phyloP scores from a whole-genome alignment of 108 stramenopile genomes.

The Discostella pseudostelligera region DNA sequence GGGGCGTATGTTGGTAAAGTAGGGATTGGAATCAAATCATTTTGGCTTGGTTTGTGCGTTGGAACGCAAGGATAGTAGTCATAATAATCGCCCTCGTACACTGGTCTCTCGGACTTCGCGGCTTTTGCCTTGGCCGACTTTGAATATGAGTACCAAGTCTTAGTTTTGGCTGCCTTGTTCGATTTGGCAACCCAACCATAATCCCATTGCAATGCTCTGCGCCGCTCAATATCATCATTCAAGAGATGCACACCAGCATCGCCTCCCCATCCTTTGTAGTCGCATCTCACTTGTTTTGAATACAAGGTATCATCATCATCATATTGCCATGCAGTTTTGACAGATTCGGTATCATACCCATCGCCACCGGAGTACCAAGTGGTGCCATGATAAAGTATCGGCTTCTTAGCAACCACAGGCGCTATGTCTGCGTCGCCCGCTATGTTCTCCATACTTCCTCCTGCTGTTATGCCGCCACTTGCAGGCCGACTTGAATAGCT shows the following conservation, averaged over 20 bases:
- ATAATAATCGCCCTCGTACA: background rate
- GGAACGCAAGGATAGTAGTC: slow-evolving; percentile 6
- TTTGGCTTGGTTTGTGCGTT: slow-evolving; percentile 9
- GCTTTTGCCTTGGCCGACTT: slow-evolving; percentile 20
- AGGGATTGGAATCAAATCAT: background rate
- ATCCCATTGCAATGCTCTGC: background rate
- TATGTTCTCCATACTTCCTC: background rate
- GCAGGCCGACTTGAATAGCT: background rate
- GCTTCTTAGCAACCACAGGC: slow-evolving; percentile 19
- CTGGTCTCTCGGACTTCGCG: background rate
- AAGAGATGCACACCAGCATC: too few relatives aligned
- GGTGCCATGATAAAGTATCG: slow-evolving; percentile 11
- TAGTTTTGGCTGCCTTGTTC: background rate
- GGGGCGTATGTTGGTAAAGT: slow-evolving; percentile 2
- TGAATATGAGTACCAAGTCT: too few relatives aligned
- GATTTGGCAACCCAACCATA: slow-evolving; percentile 2
- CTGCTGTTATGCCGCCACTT: background rate
- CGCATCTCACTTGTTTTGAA: slow-evolving; percentile 6
- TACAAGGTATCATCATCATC: background rate
- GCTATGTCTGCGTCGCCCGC: background rate
- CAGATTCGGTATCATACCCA: background rate
- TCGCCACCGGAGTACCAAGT: background rate
- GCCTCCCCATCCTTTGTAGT: too few relatives aligned
- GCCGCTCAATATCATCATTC: too few relatives aligned
- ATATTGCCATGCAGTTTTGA: background rate